Conservation (phyloP, 495 filamentous ascomycete species). For the Trichocladium uniseriatum region DNA sequence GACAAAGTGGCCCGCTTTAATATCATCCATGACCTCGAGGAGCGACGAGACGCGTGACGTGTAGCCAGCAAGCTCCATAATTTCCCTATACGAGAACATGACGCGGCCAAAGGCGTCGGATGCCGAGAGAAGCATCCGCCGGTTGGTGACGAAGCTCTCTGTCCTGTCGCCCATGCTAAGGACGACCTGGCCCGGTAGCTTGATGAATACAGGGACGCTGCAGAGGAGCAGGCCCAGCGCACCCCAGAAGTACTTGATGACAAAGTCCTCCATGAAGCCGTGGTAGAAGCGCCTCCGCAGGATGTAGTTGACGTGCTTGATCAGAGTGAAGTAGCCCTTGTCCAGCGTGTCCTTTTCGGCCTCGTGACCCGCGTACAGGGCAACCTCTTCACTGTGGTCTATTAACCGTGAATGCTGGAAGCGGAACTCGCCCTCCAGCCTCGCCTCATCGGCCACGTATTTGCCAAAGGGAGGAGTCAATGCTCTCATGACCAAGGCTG, state of each 20-base stretch:
- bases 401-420: constrained; percentile 92
- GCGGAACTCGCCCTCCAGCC: constrained; percentile 90
- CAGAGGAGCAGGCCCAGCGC: constrained; percentile 89
- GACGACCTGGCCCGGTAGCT: constrained; percentile 59
- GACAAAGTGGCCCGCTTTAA: constrained; percentile 78
- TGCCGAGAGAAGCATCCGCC: constrained; percentile 79
- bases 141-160: constrained; percentile 92
- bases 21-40: constrained; percentile 89
- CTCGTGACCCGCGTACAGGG: constrained; percentile 86
- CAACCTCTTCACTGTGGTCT: constrained; percentile 90
- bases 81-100: constrained; percentile 96
- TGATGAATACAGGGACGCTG: constrained; percentile 92
- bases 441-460: constrained; percentile 93
- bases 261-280: constrained; percentile 97
- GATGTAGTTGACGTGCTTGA: constrained; percentile 98
- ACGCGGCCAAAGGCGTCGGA: constrained; percentile 93
- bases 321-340: constrained; percentile 96
- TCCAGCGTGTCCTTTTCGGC: constrained; percentile 95
- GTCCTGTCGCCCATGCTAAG: constrained; percentile 82
- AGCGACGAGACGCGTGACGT: constrained; percentile 84
- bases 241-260: constrained; percentile 99
- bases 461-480: constrained; percentile 96
- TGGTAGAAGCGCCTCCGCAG: constrained; percentile 83
- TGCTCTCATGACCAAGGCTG: constrained; percentile 85
- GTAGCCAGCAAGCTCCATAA: constrained; percentile 93